These are phyloP conservation scores for Ophiostoma perfectum DNA, from an alignment of 2,329 filamentous ascomycete genomes.

Conservation along the genomic window DNA sequence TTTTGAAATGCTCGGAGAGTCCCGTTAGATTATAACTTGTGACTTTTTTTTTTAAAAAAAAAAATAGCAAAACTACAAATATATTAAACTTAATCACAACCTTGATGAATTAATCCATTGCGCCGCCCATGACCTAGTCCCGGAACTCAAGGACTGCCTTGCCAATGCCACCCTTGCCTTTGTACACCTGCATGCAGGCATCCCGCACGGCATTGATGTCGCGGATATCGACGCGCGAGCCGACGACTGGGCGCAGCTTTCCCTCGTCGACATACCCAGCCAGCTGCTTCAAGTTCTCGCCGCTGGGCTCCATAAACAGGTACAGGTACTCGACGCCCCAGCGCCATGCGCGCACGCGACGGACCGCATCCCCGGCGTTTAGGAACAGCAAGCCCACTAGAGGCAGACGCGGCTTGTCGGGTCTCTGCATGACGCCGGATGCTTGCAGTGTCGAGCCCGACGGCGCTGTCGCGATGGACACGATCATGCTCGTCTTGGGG, in stretches of 20 bases:
- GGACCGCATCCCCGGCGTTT: constrained; percentile 11
- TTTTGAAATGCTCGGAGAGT: no score
- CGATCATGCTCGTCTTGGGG: neutral
- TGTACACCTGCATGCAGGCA: neutral
- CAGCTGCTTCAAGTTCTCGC: neutral
- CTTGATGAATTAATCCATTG: neutral
- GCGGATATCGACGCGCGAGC: constrained; percentile 8
- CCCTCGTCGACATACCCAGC: neutral
- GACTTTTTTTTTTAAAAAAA: no score
- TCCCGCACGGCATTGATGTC: constrained; percentile 9
- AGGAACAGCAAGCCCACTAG: neutral
- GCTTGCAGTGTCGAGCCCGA: constrained; percentile 13
- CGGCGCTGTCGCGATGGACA: constrained; percentile 17
- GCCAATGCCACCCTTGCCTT: constrained; percentile 16
- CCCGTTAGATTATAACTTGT: no score
- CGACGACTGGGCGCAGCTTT: constrained; percentile 12
- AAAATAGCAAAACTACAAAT: no score
- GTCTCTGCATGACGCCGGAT: neutral
- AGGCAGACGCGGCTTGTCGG: constrained; percentile 9
- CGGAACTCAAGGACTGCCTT: constrained; percentile 12
- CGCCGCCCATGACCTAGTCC: neutral
- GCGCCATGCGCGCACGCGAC: constrained; percentile 13
- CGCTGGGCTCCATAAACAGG: constrained; percentile 13
- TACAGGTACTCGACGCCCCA: constrained; percentile 20
- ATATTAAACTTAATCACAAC: no score